Base-by-base conservation (phyloP, 495 filamentous ascomycete species). In the Cairneyella variabilis region DNA sequence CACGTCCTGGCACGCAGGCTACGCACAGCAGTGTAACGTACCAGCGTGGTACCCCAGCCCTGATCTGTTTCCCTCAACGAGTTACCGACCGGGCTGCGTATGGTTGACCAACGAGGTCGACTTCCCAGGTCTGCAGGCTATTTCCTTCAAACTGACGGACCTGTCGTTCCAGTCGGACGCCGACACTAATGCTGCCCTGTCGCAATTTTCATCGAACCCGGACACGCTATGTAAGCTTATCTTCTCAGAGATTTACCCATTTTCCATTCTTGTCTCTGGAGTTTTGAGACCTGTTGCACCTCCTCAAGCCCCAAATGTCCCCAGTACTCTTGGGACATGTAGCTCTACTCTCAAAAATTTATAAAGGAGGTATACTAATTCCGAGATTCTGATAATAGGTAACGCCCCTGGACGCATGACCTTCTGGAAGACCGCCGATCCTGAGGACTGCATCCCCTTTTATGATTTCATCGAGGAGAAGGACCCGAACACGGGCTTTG, bases 401-500 rank as follows among this genome's bases (percentile, higher is more conserved):
- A n/a, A n/a, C 14, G 42, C 42, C 20, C 42, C 42, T 9, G 42
- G 42, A 20, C 42, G 42, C 42, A 10, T n/a, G 42, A 7, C 10
- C 7, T 45, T 45, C 21, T 45, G 3, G 7, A 45, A 45, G 14
- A 25, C 16, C 17, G 3, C 42, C 4, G 42, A 20, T 7, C 14
- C 14, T 34, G 30, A 34, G 30, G 42, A 22, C 17, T 45, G 42
- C 16, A 45, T 45, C 16, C 42, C 42, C 16, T 22, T 45, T 10
- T 45, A 45, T 45, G 42, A 21, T 22, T 21, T 20, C 16, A 20
- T 45, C 22, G 20, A 45, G 8, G 17, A 25, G 8, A 25, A 45
- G 21, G 42, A 45, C 22, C 16, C 42, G 10, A 45, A 45, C 22
- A 34, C 30, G 30, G 42, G 42, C 17, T 45, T 45, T 20, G 42